phyloP scores from a whole-genome alignment of 2,329 filamentous ascomycete species.

The Hymenoscyphus linearis region DNA sequence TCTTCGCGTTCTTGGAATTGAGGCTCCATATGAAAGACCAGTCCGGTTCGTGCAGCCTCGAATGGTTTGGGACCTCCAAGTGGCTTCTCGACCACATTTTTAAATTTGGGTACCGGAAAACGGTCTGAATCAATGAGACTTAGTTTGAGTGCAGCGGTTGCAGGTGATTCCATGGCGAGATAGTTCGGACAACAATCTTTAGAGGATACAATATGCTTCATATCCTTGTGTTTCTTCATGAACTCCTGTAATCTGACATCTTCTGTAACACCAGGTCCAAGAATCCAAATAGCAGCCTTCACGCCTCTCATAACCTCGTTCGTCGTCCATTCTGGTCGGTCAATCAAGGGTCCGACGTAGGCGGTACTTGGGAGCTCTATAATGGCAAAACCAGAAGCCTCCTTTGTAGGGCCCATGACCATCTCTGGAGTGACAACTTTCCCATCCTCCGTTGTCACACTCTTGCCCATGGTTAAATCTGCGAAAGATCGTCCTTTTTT shows the following conservation, averaged over 20 bases:
- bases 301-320: conserved; percentile 61
- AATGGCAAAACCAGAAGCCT: conserved; percentile 71
- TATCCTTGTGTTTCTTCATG: conserved; percentile 53
- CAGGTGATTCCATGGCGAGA: conserved; percentile 62
- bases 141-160: conserved; percentile 62
- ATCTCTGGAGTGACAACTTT: conserved; percentile 74
- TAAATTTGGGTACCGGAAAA: conserved; percentile 68
- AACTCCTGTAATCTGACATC: conserved; percentile 63
- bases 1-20: conserved; percentile 36
- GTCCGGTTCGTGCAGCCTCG: conserved; percentile 22
- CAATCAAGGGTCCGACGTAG: conserved; percentile 66
- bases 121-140: conserved; percentile 66
- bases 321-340: conserved; percentile 66
- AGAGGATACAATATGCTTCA: conserved; percentile 75
- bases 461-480: conserved; percentile 56
- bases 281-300: conserved; percentile 71
- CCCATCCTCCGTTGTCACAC: conserved; percentile 59
- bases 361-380: conserved; percentile 69
- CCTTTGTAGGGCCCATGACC: conserved; percentile 65
- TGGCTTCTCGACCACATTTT: conserved; percentile 33
- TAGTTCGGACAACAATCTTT: conserved; percentile 70
- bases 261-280: conserved; percentile 62
- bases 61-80: conserved; percentile 12
- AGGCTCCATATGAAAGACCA: conserved; percentile 27
- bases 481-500: conserved; percentile 52